phyloP scores from a whole-genome alignment of 2,329 filamentous ascomycete genomes.

The Cladorrhinum sp. region DNA sequence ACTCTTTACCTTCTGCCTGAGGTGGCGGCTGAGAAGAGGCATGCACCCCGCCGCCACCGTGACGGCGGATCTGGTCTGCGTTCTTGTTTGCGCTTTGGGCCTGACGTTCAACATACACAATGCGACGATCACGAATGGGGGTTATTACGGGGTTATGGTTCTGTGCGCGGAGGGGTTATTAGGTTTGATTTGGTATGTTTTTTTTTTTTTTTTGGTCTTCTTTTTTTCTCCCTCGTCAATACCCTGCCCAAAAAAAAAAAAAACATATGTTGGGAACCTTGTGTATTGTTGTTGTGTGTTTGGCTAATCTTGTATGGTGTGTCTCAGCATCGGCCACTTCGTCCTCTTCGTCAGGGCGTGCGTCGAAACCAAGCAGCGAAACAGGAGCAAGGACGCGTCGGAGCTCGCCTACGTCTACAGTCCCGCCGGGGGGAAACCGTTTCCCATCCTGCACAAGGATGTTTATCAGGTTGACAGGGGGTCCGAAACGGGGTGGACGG shows the following conservation, averaged over 20 bases:
- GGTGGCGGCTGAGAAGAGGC: neutral
- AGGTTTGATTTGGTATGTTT: neutral
- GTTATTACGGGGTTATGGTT: neutral
- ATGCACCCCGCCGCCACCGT: slow-evolving; percentile 4
- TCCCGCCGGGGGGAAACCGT: slow-evolving; percentile 2
- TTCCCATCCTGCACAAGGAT: neutral
- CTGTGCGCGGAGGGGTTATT: neutral
- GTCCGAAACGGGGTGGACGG: neutral
- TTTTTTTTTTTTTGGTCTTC: too few species aligned
- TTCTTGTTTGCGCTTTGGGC: neutral
- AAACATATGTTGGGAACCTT: too few species aligned
- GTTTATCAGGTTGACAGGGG: neutral
- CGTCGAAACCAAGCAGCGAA: slow-evolving; percentile 1
- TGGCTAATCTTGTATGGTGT: too few species aligned
- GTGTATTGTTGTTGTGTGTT: neutral
- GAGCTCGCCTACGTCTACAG: neutral
- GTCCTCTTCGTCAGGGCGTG: slow-evolving; percentile 3
- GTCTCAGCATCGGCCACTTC: too few species aligned
- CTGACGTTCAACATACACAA: neutral
- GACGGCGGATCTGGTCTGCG: neutral
- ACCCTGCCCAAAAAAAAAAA: too few species aligned
- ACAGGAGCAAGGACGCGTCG: neutral
- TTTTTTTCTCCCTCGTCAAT: too few species aligned
- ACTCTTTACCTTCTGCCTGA: neutral
- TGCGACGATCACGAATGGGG: neutral